A percentile compares a stretch with the other conserved stretches of the same genome.
phyloP scores from a whole-genome alignment of 768 basidiomycete species.

The Trametes gibbosa region DNA sequence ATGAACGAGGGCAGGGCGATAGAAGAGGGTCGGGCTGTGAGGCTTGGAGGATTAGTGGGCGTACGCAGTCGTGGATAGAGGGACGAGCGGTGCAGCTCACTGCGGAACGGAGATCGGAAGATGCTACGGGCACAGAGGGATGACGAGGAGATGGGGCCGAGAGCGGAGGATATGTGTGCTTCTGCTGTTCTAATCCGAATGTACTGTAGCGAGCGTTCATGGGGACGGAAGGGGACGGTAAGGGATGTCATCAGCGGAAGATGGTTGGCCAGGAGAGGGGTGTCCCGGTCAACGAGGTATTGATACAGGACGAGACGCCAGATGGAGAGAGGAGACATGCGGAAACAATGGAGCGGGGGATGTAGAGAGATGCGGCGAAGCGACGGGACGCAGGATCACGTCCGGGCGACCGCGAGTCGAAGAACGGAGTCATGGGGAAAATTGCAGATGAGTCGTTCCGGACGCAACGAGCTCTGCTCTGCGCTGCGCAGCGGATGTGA shows the following conservation, averaged over 20 bases:
- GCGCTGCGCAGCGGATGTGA: not conserved
- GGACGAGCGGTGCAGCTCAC: not conserved
- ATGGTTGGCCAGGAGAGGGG: slow-evolving; percentile 9
- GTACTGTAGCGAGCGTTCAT: not conserved
- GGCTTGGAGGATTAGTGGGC: not conserved
- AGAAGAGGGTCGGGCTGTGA: not conserved
- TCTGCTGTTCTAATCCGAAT: not conserved
- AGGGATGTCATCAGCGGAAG: slow-evolving; percentile 1
- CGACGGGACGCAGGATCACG: too few species aligned
- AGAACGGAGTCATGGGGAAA: slow-evolving; percentile 14
- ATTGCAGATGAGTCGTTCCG: slow-evolving; percentile 2
- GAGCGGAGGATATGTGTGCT: not conserved
- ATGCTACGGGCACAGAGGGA: not conserved
- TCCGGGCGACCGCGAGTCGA: too few species aligned
- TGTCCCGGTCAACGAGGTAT: not conserved
- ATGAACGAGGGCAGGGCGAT: not conserved
- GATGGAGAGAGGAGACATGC: not conserved
- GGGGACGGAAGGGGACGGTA: not conserved
- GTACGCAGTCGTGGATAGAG: slow-evolving; percentile 2
- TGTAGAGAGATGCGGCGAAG: not conserved
- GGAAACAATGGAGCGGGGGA: slow-evolving; percentile 6
- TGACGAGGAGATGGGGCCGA: slow-evolving; percentile 1
- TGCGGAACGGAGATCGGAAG: slow-evolving; percentile 5
- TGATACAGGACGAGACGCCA: not conserved
- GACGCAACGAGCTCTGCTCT: too few species aligned